These are phyloP conservation scores for Solanum sitiens DNA, from an alignment of 257 asterid species.

Conservation along the genomic window DNA sequence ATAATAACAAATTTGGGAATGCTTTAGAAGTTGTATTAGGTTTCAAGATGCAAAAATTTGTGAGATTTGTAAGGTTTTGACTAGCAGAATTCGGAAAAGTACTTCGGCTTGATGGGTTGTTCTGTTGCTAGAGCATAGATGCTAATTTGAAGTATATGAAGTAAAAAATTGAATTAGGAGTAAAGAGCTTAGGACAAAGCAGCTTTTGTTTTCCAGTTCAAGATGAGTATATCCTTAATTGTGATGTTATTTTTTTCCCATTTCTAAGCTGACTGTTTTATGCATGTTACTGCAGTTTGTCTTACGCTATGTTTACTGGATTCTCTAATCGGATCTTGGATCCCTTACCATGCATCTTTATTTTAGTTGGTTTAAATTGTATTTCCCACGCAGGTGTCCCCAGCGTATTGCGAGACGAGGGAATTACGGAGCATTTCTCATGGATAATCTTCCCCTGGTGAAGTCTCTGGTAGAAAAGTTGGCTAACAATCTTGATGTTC, in stretches of 20 bases:
- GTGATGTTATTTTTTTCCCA: not conserved
- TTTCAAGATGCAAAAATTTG: not conserved
- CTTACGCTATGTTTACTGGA: not conserved
- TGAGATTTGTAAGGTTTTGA: not conserved
- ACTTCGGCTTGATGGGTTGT: not conserved
- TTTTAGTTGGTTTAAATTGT: not conserved
- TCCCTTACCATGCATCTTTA: not conserved
- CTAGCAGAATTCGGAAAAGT: not conserved
- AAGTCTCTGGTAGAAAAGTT: constrained; percentile 80
- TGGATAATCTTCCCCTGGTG: constrained; percentile 92
- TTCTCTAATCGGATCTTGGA: not conserved
- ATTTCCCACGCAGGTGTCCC: constrained; percentile 51
- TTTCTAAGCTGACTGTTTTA: not conserved
- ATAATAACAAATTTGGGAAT: not conserved
- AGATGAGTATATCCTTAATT: not conserved
- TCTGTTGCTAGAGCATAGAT: not conserved
- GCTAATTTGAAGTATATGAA: not conserved
- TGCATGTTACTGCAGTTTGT: not conserved
- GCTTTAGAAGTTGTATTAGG: not conserved
- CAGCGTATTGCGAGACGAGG: constrained; percentile 92
- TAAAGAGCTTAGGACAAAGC: not conserved
- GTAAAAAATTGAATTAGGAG: not conserved
- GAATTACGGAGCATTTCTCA: constrained; percentile 90
- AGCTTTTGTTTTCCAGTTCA: not conserved
- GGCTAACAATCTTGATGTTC: constrained; percentile 57